Conservation (phyloP, 2,329 filamentous ascomycete species). For the Phaeophleospora eucalypticola region DNA sequence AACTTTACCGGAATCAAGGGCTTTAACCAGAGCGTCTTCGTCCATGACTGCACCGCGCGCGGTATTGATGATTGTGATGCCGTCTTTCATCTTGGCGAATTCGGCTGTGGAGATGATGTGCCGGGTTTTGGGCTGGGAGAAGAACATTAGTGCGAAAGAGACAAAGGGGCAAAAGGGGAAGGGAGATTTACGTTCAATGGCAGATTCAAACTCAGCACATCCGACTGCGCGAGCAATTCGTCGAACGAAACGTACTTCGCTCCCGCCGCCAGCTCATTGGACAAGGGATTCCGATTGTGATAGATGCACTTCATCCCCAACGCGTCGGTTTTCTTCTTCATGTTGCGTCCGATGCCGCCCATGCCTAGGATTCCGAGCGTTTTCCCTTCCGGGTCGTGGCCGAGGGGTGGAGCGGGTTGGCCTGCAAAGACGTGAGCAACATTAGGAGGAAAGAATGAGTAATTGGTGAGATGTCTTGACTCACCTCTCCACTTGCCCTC, state of each 20-base stretch:
- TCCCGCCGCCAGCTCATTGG: conserved; percentile 51
- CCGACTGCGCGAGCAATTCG: conserved; percentile 63
- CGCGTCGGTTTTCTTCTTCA: conserved; percentile 67
- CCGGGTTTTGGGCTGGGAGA: conserved; percentile 55
- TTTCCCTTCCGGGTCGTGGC: conserved; percentile 76
- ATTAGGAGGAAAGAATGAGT: no score
- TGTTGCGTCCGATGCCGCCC: conserved; percentile 77
- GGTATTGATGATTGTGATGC: conserved; percentile 75
- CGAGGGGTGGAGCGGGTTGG: conserved; percentile 30
- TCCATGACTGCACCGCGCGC: conserved; percentile 79
- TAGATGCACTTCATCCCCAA: conserved; percentile 71
- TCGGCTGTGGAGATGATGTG: conserved; percentile 70
- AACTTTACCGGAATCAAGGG: conserved; percentile 66
- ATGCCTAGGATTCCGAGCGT: conserved; percentile 77
- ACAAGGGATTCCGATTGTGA: conserved; percentile 64
- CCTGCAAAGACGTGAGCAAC: not conserved
- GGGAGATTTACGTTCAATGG: conserved; percentile 66
- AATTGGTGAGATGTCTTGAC: no score
- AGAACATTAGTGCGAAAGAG: not conserved
- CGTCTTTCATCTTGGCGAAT: conserved; percentile 73
- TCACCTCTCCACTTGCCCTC: conserved; percentile 64
- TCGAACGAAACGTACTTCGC: conserved; percentile 71
- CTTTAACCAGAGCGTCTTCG: conserved; percentile 71
- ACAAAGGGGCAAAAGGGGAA: not conserved
- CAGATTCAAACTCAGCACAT: conserved; percentile 76